Percentiles rank a stretch among this genome's conserved stretches.
phyloP scores from a whole-genome alignment of 2,329 filamentous ascomycete genomes.

The Cladophialophora chaetospira region DNA sequence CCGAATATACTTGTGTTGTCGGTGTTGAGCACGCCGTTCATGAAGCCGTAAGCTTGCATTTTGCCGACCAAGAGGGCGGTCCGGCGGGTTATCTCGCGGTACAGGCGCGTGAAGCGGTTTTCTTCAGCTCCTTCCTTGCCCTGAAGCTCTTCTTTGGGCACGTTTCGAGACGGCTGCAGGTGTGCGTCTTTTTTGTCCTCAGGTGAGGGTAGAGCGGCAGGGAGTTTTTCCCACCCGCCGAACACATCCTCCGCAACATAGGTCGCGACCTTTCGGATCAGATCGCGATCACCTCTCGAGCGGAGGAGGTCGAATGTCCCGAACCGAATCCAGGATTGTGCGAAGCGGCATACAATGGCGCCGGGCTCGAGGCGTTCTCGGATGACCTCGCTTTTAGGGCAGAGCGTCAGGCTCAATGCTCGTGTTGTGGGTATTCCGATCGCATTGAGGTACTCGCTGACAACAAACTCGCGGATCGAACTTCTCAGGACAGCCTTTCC shows the following conservation, averaged over 20 bases:
- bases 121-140: conserved; percentile 69
- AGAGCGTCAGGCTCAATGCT: conserved; percentile 77
- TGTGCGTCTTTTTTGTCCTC: conserved; percentile 38
- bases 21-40: conserved; percentile 96
- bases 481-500: conserved; percentile 90
- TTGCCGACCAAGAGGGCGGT: conserved; percentile 87
- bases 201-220: conserved; percentile 52
- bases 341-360: conserved; percentile 89
- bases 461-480: conserved; percentile 91
- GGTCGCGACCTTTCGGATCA: conserved; percentile 73
- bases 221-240: conserved; percentile 81
- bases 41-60: conserved; percentile 99
- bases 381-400: conserved; percentile 71
- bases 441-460: conserved; percentile 82
- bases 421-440: conserved; percentile 83
- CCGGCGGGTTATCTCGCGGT: conserved; percentile 79
- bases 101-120: conserved; percentile 85
- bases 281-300: conserved; percentile 72
- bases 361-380: conserved; percentile 84
- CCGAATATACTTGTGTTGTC: conserved; percentile 94
- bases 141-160: conserved; percentile 63
- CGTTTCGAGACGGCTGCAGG: conserved; percentile 51
- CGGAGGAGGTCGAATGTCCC: conserved; percentile 96
- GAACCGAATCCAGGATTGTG: conserved; percentile 85
- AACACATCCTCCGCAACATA: conserved; percentile 89